Evolutionary conservation across 2,329 filamentous ascomycete genomes (phyloP), one percentile per base, ranked within the genome.

Genomic region (Talaromyces sp.): DNA sequence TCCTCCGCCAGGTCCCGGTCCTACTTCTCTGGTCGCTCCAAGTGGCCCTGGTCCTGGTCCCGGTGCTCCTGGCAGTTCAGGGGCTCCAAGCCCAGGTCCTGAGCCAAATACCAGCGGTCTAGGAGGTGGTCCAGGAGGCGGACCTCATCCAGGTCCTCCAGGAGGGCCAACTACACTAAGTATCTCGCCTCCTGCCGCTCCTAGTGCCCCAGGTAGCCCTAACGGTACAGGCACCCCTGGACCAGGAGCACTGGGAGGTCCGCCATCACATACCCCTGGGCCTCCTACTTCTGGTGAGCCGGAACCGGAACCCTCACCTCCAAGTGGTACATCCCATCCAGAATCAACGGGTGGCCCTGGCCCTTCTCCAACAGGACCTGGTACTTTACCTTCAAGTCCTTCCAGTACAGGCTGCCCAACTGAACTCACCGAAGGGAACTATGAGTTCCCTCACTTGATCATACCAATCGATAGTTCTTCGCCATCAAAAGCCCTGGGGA

Each of bases 371-470:
- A 41, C 55, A 49, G 59, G 31, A 29, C 26, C 26, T 7, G 13
- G 17, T 29, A 26, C 38, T 38, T 50, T 21, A 35, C 35, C 35
- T 43, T 27, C 58, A 17, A 29, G 24, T 29, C 14, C 49, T 19
- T 29, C 49, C 3, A 58, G 62, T 32, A 64, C 64, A 55, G 65
- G 65, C 66, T 84, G 82, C 68, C 78, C 80, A 43, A 74, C 78
- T 35, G 68, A 78, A 50, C 72, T 84, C 4, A 21, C 56, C 55
- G 69, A 73, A 9, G 78, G 78, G 8, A 68, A 76, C 49, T 85
- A 78, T 66, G 77, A 84, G 69, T 86, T 78, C 72, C 86, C 86
- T 10, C 83, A 87, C 67, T 77, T 88, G 59, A 87, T 89, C 67
- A 72, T 89, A 32, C 82, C 85, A 5, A 73, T 89, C 63, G 79